Evolutionary conservation across 495 filamentous ascomycete genomes (phyloP).

Genomic region (Pseudevernia furfuracea): DNA sequence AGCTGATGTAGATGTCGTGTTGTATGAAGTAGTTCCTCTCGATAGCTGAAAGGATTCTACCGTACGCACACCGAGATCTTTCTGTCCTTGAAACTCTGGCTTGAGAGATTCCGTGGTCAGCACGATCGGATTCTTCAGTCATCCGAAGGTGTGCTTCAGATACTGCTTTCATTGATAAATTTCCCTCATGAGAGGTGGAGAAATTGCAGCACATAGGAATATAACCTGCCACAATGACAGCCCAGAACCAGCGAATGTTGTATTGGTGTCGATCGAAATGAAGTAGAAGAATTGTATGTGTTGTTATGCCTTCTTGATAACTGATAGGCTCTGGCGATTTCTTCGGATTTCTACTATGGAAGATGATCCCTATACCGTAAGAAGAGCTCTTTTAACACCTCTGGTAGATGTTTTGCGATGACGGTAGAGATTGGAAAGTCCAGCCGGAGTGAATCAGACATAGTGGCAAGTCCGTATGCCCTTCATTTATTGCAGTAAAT

Average conservation of each 20-base stretch:
- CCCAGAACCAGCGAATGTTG: constrained; percentile 41
- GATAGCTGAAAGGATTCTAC: constrained; percentile 1
- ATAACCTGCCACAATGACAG: constrained; percentile 34
- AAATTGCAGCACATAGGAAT: constrained; percentile 39
- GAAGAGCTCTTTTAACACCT: not conserved
- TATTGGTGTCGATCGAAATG: constrained; percentile 37
- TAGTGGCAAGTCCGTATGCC: too few species aligned
- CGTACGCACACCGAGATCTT: not conserved
- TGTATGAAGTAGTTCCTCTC: too few species aligned
- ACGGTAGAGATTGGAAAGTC: too few species aligned
- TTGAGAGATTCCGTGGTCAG: constrained; percentile 18
- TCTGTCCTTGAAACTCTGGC: constrained; percentile 6
- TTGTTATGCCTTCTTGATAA: not conserved
- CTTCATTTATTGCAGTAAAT: too few species aligned
- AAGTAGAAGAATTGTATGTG: constrained; percentile 27
- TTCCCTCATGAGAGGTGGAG: constrained; percentile 33
- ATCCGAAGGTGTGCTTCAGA: constrained; percentile 27
- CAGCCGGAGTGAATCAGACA: too few species aligned
- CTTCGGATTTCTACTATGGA: not conserved
- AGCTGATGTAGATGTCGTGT: not conserved
- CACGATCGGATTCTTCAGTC: constrained; percentile 17
- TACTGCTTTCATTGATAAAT: constrained; percentile 29
- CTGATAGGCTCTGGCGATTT: not conserved
- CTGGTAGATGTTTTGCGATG: not conserved
- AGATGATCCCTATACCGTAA: not conserved